phyloP scores from a whole-genome alignment of 129 eudicot species.

The Heracleum sosnowskyi region DNA sequence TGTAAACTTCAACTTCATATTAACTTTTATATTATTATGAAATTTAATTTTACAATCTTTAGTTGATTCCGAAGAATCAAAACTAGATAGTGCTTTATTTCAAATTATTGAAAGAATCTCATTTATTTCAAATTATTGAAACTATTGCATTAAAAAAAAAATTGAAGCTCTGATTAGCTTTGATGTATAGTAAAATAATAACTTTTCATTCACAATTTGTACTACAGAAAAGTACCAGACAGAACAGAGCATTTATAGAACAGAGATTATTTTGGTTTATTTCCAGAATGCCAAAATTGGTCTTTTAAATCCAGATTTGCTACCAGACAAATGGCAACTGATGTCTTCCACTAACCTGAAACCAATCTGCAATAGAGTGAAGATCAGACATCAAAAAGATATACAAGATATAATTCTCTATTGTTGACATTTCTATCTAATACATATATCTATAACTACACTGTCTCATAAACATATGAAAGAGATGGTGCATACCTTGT shows the following conservation, averaged over 20 bases:
- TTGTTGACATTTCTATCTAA: background rate
- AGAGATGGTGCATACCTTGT: slow-evolving; percentile 50
- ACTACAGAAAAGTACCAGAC: background rate
- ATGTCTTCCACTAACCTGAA: slow-evolving; percentile 67
- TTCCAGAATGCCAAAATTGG: slow-evolving; percentile 86
- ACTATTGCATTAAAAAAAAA: background rate
- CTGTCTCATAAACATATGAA: background rate
- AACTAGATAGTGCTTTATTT: too few species aligned
- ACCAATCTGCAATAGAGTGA: slow-evolving; percentile 60
- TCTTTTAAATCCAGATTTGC: slow-evolving; percentile 63
- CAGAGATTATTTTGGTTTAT: slow-evolving; percentile 8
- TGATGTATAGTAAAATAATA: background rate
- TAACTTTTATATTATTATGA: too few species aligned
- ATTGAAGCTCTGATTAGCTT: background rate
- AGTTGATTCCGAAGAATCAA: too few species aligned
- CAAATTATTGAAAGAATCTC: too few species aligned
- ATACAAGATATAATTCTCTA: background rate
- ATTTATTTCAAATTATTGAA: too few species aligned
- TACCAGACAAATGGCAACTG: slow-evolving; percentile 45
- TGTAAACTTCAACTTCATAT: too few species aligned
- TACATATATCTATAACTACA: background rate
- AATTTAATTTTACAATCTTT: too few species aligned
- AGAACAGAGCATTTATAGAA: background rate
- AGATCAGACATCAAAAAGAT: background rate
- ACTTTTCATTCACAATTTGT: background rate